Evolutionary conservation across 768 basidiomycete species (phyloP), one percentile per base, ranked within the genome.

Genomic region (Lepiota venenata): DNA sequence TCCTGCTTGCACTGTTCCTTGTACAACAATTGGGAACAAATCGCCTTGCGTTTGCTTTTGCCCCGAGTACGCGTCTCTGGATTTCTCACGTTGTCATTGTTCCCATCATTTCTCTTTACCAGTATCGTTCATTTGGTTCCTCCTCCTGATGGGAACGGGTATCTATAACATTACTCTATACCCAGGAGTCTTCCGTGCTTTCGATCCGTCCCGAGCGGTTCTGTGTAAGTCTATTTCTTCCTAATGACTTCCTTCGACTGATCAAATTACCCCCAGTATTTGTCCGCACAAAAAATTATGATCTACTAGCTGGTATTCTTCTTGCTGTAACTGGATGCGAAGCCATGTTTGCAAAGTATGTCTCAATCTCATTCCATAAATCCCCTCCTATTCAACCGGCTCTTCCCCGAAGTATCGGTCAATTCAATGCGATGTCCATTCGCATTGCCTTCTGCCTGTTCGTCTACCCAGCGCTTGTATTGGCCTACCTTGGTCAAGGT

Each of bases 401-500:
- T 37, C 50, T 54, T 18, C 27, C 12, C 15, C 22, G 57, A 85
- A n/a, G 83, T 57, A 74, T 88, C 29, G 87, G 84, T 3, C 84
- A 86, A 60, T 89, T 88, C 71, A 84, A 82, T 64, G 78, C 74
- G 11, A 41, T 68, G 6, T 81, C 84, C 6, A 87, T 87, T 47
- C 77, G 80, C 56, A 77, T 80, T 21, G 82, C 81, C 0, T 87
- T 87, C 62, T 62, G 64, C 20, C 57, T 50, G 10, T 69, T 83
- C 48, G 82, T 81, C 1, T 87, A 84, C 61, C 85, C 85, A 0
- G 75, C 77, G 14, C 69, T 89, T 36, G 56, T 84, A 1, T 71
- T 89, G 0, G 80, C 83, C 5, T 89, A 89, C 61, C 79, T 89
- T 15, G 87, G 87, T 1, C 87, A 89, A 67, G 87, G 87, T 12